Evolutionary conservation across 2,329 filamentous ascomycete genomes (phyloP).

Genomic region (Ophiognomonia clavigignenti-juglandacearum): DNA sequence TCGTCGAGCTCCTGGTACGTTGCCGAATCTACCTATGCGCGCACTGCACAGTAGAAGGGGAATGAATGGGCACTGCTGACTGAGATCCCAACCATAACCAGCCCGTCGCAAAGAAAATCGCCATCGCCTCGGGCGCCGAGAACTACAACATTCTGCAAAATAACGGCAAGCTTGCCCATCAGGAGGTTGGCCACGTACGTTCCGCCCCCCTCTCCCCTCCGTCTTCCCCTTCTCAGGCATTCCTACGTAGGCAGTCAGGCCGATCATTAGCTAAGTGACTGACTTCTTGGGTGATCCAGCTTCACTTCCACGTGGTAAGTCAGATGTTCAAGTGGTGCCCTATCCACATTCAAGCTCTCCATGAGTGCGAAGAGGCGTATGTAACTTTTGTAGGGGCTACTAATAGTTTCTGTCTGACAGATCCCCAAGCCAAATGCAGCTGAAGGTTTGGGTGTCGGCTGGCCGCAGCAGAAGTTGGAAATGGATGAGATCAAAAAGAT

Average conservation of each 20-base stretch:
- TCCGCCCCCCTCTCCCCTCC: not conserved
- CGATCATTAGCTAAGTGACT: conserved; percentile 1
- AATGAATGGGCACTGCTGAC: not conserved
- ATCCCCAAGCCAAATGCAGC: conserved; percentile 88
- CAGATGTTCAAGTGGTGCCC: not conserved
- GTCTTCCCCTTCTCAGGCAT: conserved; percentile 2
- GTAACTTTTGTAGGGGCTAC: no score
- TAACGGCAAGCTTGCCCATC: conserved; percentile 87
- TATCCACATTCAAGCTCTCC: no score
- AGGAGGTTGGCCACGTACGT: conserved; percentile 84
- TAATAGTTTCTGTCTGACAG: conserved; percentile 34
- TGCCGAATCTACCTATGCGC: no score
- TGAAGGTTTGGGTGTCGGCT: conserved; percentile 75
- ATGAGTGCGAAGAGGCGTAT: not conserved
- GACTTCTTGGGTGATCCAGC: conserved; percentile 41
- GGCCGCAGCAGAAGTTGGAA: conserved; percentile 71
- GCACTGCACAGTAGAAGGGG: not conserved
- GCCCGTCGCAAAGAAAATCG: conserved; percentile 84
- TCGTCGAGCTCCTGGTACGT: conserved; percentile 76
- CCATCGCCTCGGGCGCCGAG: conserved; percentile 65
- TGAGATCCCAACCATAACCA: conserved; percentile 26
- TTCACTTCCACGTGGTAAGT: conserved; percentile 88
- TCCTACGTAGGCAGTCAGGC: no score
- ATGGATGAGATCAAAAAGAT: conserved; percentile 80
- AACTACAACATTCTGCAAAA: conserved; percentile 97